Evolutionary conservation across 2,329 filamentous ascomycete species (phyloP).

Genomic region (Pseudogymnoascus sp.): DNA sequence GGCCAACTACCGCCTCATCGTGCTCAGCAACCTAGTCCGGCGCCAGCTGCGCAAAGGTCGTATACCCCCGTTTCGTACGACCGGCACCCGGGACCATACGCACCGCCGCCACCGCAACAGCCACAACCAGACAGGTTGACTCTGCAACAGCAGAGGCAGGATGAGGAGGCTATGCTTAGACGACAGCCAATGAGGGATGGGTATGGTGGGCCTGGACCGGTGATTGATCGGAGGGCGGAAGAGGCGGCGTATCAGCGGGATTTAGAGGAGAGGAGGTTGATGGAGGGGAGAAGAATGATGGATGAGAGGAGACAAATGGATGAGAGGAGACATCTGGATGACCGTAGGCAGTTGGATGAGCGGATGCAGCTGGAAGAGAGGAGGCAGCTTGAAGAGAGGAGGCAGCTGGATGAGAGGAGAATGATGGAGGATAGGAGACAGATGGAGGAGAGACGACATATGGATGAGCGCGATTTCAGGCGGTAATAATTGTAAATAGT

Average conservation of each 20-base stretch:
- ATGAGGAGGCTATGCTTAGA: not conserved
- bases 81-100: not conserved
- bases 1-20: not conserved
- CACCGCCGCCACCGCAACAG: not conserved
- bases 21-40: not conserved
- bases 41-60: not conserved
- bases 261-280: not conserved
- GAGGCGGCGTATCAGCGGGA: not conserved
- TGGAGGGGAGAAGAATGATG: not conserved
- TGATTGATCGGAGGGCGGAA: not conserved
- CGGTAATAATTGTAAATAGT: slow-evolving; percentile 7
- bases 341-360: not conserved
- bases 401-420: not conserved
- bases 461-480: slow-evolving; percentile 4
- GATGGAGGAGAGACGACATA: not conserved
- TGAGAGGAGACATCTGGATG: not conserved
- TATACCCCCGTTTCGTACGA: not conserved
- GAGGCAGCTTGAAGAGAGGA: not conserved
- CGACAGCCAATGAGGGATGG: not conserved
- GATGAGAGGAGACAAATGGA: not conserved
- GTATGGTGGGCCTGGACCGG: not conserved
- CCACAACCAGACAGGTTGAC: not conserved
- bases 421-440: slow-evolving; percentile 6
- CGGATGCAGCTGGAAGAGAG: not conserved
- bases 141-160: not conserved